phyloP scores from a whole-genome alignment of 2,329 filamentous ascomycete species.

The Alternaria infectoria region DNA sequence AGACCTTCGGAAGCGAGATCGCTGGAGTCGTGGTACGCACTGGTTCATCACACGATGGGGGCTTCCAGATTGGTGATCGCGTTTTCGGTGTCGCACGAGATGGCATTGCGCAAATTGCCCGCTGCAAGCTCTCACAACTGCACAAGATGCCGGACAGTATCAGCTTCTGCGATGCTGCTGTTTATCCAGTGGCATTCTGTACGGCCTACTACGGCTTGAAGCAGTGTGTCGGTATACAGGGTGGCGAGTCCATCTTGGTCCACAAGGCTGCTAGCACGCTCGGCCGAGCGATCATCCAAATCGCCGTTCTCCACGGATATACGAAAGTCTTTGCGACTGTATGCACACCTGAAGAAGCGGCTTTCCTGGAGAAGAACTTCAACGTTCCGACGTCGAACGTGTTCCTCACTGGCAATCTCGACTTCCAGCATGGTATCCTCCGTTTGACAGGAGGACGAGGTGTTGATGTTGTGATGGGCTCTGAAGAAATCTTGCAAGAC shows the following conservation, averaged over 20 bases:
- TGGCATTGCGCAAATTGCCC: constrained; percentile 6
- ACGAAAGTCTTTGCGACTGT: constrained; percentile 18
- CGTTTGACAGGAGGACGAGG: constrained; percentile 31
- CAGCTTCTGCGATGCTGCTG: constrained; percentile 21
- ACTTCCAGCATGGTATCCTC: constrained; percentile 6
- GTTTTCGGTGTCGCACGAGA: constrained; percentile 17
- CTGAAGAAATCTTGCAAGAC: constrained; percentile 23
- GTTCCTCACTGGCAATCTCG: constrained; percentile 10
- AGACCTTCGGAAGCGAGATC: constrained; percentile 18
- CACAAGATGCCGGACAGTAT: constrained; percentile 10
- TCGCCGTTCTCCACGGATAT: neutral
- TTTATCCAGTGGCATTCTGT: constrained; percentile 11
- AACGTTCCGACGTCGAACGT: constrained; percentile 31
- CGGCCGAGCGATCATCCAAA: constrained; percentile 2
- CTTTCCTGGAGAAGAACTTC: constrained; percentile 5
- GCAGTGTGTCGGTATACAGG: neutral
- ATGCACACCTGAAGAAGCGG: constrained; percentile 8
- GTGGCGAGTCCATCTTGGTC: neutral
- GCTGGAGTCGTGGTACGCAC: constrained; percentile 20
- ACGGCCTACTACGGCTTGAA: constrained; percentile 1
- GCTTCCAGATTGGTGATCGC: constrained; percentile 8
- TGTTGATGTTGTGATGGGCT: constrained; percentile 45
- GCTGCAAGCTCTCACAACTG: constrained; percentile 14
- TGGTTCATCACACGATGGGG: neutral
- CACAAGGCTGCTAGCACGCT: constrained; percentile 1